phyloP scores from a whole-genome alignment of 2,329 filamentous ascomycete species.

The Xylaria sp. region DNA sequence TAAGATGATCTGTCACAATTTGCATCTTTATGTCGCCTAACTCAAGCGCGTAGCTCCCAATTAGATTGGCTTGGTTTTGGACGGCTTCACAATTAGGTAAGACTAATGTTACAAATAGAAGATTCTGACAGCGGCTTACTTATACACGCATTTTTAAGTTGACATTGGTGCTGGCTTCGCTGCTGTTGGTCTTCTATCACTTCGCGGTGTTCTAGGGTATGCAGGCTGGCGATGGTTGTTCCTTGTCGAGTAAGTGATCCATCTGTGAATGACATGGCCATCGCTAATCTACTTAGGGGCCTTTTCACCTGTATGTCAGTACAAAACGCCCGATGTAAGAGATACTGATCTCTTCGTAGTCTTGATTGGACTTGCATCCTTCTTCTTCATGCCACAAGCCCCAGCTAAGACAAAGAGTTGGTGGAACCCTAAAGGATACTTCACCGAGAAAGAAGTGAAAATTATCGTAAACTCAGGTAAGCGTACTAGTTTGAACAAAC shows the following conservation, averaged over 20 bases:
- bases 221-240: slow-evolving; percentile 70
- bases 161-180: slow-evolving; percentile 66
- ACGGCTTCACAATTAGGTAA: slow-evolving; percentile 53
- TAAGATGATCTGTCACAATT: slow-evolving; percentile 34
- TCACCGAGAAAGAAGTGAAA: slow-evolving; percentile 71
- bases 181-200: slow-evolving; percentile 65
- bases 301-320: slow-evolving; percentile 49
- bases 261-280: slow-evolving; percentile 10
- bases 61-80: slow-evolving; percentile 76
- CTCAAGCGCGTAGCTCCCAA: slow-evolving; percentile 62
- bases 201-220: slow-evolving; percentile 63
- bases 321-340: slow-evolving; percentile 42
- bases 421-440: slow-evolving; percentile 69
- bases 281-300: slow-evolving; percentile 44
- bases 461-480: slow-evolving; percentile 70
- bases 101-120: background rate
- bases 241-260: slow-evolving; percentile 50
- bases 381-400: slow-evolving; percentile 68
- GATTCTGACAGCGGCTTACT: slow-evolving; percentile 24
- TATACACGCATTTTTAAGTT: slow-evolving; percentile 26
- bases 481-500: slow-evolving; percentile 3
- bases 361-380: slow-evolving; percentile 63
- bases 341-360: slow-evolving; percentile 55
- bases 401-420: slow-evolving; percentile 71
- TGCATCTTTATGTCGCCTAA: slow-evolving; percentile 2